phyloP scores from a whole-genome alignment of 345 rosid genomes.

The Eucalyptus sp. region DNA sequence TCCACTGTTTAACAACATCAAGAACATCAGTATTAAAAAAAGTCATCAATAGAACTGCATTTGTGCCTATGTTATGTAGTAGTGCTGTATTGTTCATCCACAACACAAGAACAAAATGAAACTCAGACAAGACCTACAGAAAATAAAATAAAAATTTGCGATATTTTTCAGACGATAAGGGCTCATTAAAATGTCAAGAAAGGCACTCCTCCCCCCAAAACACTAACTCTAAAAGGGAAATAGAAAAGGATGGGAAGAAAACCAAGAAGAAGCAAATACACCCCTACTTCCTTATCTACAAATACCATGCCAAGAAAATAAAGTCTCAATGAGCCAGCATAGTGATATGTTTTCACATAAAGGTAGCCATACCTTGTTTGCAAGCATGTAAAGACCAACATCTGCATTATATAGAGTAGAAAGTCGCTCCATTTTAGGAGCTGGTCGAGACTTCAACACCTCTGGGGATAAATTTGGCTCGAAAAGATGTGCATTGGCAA shows the following conservation, averaged over 20 bases:
- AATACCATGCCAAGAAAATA: neutral
- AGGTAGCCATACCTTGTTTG: slow-evolving; percentile 63
- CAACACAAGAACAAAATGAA: neutral
- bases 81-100: neutral
- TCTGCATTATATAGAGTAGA: slow-evolving; percentile 91
- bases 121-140: neutral
- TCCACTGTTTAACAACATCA: slow-evolving; percentile 50
- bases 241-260: neutral
- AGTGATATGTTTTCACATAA: neutral
- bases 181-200: neutral
- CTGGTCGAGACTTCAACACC: slow-evolving; percentile 40
- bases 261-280: neutral
- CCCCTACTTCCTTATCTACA: neutral
- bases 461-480: slow-evolving; percentile 56
- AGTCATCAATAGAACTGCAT: neutral
- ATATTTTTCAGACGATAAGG: neutral
- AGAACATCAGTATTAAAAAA: neutral
- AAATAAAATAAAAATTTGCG: neutral
- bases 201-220: neutral
- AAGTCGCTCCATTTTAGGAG: slow-evolving; percentile 82
- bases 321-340: neutral
- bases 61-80: neutral
- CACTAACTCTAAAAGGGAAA: neutral
- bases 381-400: slow-evolving; percentile 98
- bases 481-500: slow-evolving; percentile 80